Evolutionary conservation across 75 land plant genomes (phyloP).

Genomic region (Pinus albicaulis): DNA sequence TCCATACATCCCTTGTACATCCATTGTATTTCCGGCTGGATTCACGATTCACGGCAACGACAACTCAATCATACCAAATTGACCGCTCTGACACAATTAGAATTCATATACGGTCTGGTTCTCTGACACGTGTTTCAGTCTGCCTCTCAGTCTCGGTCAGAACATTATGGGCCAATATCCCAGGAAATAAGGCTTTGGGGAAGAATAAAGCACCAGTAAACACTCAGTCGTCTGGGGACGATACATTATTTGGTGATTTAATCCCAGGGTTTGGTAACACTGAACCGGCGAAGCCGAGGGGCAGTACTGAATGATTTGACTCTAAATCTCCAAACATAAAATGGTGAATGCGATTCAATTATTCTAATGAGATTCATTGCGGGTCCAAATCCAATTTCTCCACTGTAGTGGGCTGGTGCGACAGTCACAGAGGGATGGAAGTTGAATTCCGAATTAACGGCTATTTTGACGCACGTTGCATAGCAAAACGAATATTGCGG

Average conservation of each 20-base stretch:
- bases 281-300: slow-evolving; percentile 28
- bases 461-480: neutral
- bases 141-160: too few relatives aligned
- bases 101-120: too few relatives aligned
- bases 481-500: too few relatives aligned
- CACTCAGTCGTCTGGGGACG: slow-evolving; percentile 5
- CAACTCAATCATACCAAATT: too few relatives aligned
- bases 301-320: neutral
- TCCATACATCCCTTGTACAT: too few relatives aligned
- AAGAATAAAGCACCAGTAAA: neutral
- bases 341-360: neutral
- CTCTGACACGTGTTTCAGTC: too few relatives aligned
- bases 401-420: neutral
- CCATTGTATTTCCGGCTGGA: too few relatives aligned
- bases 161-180: too few relatives aligned
- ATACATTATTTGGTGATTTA: slow-evolving; percentile 59
- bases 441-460: neutral
- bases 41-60: too few relatives aligned
- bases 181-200: too few relatives aligned
- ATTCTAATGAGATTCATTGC: neutral
- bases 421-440: neutral
- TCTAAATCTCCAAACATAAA: neutral
- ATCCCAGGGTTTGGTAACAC: slow-evolving; percentile 79
- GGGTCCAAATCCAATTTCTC: neutral
- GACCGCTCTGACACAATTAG: too few relatives aligned